These are phyloP conservation scores for Austroboletus eburneus DNA, from an alignment of 768 basidiomycete genomes.

Conservation along the genomic window DNA sequence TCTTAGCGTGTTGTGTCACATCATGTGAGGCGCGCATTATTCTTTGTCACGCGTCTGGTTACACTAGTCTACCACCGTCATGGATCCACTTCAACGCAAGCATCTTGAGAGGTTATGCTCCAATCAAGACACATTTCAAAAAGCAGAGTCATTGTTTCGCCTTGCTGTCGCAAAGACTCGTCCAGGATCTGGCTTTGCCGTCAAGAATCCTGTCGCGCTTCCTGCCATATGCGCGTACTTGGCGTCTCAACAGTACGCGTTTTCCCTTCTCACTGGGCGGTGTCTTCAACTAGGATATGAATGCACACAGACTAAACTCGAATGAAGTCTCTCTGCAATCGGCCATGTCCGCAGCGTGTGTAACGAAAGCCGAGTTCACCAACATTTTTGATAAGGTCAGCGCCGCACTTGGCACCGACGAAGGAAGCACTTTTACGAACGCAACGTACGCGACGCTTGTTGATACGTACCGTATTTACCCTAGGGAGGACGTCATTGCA, in stretches of 20 bases:
- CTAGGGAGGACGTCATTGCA: slow-evolving; percentile 16
- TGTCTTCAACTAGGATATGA: background rate
- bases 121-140: slow-evolving; percentile 19
- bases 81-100: slow-evolving; percentile 15
- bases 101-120: slow-evolving; percentile 21
- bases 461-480: slow-evolving; percentile 17
- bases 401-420: slow-evolving; percentile 12
- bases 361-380: slow-evolving; percentile 17
- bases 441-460: slow-evolving; percentile 33
- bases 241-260: slow-evolving; percentile 30
- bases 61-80: slow-evolving; percentile 1
- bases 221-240: slow-evolving; percentile 30
- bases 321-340: slow-evolving; percentile 28
- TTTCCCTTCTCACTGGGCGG: background rate
- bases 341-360: slow-evolving; percentile 23
- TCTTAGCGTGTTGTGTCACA: slow-evolving; percentile 1
- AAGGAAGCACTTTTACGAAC: background rate
- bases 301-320: slow-evolving; percentile 19
- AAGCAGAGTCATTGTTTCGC: slow-evolving; percentile 19
- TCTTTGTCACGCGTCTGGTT: background rate
- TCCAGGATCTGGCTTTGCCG: slow-evolving; percentile 25
- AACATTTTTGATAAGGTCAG: slow-evolving; percentile 22
- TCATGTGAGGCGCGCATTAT: slow-evolving; percentile 1
- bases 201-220: slow-evolving; percentile 21
- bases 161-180: slow-evolving; percentile 24